A percentile compares a stretch with the other conserved stretches of the same genome.
Conservation (phyloP, 345 rosid genomes). For the Salix purpurea region DNA sequence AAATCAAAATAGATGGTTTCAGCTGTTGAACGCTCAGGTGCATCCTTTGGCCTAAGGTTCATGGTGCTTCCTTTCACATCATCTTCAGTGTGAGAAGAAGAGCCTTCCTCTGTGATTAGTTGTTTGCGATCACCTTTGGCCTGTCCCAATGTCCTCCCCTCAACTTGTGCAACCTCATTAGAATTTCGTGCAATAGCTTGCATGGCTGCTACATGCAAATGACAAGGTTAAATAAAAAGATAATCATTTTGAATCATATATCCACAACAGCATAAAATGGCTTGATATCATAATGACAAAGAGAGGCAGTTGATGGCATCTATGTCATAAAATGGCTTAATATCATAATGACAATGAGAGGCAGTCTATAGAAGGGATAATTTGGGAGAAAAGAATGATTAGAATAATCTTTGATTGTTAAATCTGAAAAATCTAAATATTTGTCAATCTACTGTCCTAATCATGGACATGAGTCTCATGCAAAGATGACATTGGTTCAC, state of each 20-base stretch:
- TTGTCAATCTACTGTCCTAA: neutral
- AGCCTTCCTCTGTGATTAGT: constrained; percentile 65
- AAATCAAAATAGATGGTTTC: constrained; percentile 58
- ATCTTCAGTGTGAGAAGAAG: constrained; percentile 53
- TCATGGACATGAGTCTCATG: neutral
- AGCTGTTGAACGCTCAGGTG: constrained; percentile 39
- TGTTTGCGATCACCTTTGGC: constrained; percentile 68
- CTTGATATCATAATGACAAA: neutral
- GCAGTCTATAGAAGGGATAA: neutral
- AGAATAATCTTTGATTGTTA: neutral
- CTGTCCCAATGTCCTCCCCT: constrained; percentile 36
- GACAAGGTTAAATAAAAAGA: neutral
- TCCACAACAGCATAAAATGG: neutral
- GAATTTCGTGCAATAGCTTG: constrained; percentile 34
- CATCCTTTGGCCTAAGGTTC: constrained; percentile 34
- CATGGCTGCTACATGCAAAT: constrained; percentile 34
- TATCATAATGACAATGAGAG: neutral
- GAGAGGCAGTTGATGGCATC: neutral
- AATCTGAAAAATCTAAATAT: neutral
- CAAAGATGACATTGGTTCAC: neutral
- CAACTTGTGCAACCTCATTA: constrained; percentile 37
- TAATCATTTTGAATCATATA: constrained; percentile 5
- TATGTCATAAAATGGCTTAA: neutral
- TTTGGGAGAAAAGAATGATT: neutral
- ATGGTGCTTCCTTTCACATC: constrained; percentile 39